Conservation (phyloP, 179 eudicot genomes). For the Carnegiea gigantea region DNA sequence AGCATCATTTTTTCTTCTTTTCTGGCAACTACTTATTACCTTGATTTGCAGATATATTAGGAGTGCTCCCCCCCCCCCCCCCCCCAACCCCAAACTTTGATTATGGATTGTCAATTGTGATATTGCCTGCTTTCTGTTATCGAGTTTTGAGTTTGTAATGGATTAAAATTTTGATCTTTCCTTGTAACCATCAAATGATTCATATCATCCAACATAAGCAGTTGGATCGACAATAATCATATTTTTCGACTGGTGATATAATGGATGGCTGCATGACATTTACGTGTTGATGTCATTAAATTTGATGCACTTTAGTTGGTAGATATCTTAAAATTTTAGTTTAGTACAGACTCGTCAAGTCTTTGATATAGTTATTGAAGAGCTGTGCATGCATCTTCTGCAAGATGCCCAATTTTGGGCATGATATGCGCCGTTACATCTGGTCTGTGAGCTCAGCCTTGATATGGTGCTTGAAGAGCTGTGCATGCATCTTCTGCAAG, state of each 20-base stretch:
- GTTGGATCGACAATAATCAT: not conserved
- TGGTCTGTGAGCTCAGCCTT: too few species aligned
- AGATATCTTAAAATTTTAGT: not conserved
- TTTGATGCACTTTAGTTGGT: not conserved
- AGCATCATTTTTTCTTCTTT: slow-evolving; percentile 14
- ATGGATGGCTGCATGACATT: not conserved
- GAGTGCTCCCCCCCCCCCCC: too few species aligned
- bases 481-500: not conserved
- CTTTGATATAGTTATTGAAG: not conserved
- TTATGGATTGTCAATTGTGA: not conserved
- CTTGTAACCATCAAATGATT: not conserved
- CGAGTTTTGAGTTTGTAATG: not conserved
- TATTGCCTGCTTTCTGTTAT: not conserved
- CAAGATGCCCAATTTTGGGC: not conserved
- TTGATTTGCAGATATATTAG: not conserved
- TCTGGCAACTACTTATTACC: not conserved
- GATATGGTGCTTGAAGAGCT: not conserved
- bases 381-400: not conserved
- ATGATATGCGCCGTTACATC: not conserved
- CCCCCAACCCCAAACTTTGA: not conserved
- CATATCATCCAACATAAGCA: not conserved
- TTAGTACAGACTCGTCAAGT: not conserved
- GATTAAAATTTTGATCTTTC: not conserved
- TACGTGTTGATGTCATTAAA: not conserved
- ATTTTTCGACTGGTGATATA: not conserved